Percentiles rank a stretch among this genome's conserved stretches.
These are phyloP conservation scores for Globisporangium ultimum DNA, from an alignment of 352 stramenopile genomes.

Conservation along the genomic window DNA sequence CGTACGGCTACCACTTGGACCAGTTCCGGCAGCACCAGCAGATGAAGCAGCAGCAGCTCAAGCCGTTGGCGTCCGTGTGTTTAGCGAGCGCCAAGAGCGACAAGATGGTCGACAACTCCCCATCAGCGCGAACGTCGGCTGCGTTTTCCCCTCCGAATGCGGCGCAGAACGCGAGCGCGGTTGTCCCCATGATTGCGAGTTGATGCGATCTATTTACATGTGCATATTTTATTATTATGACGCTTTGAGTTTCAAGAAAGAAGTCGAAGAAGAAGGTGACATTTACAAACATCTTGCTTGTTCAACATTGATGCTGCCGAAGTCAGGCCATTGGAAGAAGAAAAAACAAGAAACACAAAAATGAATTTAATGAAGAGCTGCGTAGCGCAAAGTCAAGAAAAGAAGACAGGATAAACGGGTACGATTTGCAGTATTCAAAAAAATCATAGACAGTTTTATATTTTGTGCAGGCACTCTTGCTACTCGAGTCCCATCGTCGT, in stretches of 20 bases:
- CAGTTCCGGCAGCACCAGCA: constrained; percentile 4
- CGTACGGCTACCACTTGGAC: constrained; percentile 10
- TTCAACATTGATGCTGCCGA: not conserved
- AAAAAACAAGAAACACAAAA: not conserved
- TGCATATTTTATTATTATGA: constrained; percentile 9
- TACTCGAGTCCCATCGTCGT: not conserved
- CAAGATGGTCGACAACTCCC: not conserved
- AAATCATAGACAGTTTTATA: constrained; percentile 15
- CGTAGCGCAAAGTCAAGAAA: not conserved
- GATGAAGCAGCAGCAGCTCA: not conserved
- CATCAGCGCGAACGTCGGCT: constrained; percentile 1
- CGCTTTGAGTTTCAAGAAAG: not conserved
- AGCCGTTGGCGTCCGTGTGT: constrained; percentile 1
- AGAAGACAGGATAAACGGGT: not conserved
- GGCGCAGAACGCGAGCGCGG: constrained; percentile 7
- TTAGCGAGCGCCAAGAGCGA: not conserved
- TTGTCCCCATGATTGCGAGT: constrained; percentile 14
- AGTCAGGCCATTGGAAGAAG: not conserved
- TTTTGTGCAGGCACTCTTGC: not conserved
- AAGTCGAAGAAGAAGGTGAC: not conserved
- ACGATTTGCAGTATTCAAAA: constrained; percentile 1
- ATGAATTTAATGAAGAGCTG: not conserved
- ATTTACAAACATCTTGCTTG: not conserved
- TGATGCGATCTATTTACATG: constrained; percentile 4
- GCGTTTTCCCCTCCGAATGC: constrained; percentile 8